A percentile compares a stretch with the other conserved stretches of the same genome.
Conservation (phyloP, 805 yeast genomes). For the Cyberlindnera euphorbiiphila region DNA sequence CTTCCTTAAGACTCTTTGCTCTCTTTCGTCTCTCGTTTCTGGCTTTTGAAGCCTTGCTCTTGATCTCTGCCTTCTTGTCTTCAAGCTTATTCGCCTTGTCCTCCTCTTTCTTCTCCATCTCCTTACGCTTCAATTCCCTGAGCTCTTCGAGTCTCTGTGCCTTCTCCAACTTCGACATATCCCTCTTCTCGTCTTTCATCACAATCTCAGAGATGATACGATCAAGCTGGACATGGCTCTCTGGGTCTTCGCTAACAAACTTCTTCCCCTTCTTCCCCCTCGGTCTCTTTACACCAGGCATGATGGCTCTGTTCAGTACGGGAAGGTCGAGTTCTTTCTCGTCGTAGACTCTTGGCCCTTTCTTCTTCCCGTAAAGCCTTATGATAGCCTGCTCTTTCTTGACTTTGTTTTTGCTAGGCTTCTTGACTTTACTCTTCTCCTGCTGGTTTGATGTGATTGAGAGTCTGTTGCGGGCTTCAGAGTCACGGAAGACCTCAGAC, state of each 20-base stretch:
- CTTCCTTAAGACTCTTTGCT: conserved; percentile 28
- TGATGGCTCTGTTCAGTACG: conserved; percentile 71
- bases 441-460: conserved; percentile 38
- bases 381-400: conserved; percentile 65
- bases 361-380: conserved; percentile 59
- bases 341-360: conserved; percentile 46
- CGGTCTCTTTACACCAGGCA: conserved; percentile 76
- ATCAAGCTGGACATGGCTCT: conserved; percentile 53
- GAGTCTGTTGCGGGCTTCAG: conserved; percentile 64
- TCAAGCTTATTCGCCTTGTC: conserved; percentile 67
- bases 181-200: conserved; percentile 70
- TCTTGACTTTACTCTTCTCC: conserved; percentile 51
- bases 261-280: conserved; percentile 86
- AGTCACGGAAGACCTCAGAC: conserved; percentile 64
- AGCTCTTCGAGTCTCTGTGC: conserved; percentile 86
- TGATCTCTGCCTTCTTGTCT: conserved; percentile 72
- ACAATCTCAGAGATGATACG: conserved; percentile 78
- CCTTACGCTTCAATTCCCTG: conserved; percentile 80
- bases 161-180: conserved; percentile 87
- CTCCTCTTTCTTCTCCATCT: conserved; percentile 79
- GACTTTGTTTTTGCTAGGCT: conserved; percentile 46
- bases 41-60: conserved; percentile 66
- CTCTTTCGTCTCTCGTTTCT: conserved; percentile 64
- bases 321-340: conserved; percentile 84
- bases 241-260: conserved; percentile 58